Evolutionary conservation across 2,329 filamentous ascomycete species (phyloP).

Genomic region (Exophiala dermatitidis): DNA sequence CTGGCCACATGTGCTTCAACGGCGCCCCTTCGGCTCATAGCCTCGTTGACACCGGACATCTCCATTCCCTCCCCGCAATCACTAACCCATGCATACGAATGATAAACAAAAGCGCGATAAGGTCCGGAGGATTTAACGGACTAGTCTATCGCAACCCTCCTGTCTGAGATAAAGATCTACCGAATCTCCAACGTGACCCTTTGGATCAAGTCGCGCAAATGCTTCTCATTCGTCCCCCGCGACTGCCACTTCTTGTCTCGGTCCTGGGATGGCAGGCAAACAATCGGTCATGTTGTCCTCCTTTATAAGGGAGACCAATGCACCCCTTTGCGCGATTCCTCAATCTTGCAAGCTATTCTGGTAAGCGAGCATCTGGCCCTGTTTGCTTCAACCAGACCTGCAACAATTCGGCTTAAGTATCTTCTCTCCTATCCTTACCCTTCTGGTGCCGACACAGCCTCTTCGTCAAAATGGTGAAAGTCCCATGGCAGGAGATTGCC

Average conservation of each 20-base stretch:
- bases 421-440: too few species aligned
- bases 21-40: background rate
- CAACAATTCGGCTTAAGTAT: too few species aligned
- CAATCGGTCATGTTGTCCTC: too few species aligned
- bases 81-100: background rate
- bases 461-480: slow-evolving; percentile 1
- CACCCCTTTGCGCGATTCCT: too few species aligned
- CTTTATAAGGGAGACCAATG: too few species aligned
- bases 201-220: background rate
- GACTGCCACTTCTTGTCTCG: background rate
- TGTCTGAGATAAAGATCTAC: background rate
- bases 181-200: background rate
- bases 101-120: background rate
- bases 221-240: background rate
- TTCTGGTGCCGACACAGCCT: too few species aligned
- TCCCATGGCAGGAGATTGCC: slow-evolving; percentile 23
- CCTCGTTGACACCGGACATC: background rate
- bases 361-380: too few species aligned
- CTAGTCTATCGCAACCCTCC: background rate
- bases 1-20: background rate
- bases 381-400: too few species aligned
- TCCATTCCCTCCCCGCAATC: background rate
- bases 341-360: too few species aligned
- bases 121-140: background rate
- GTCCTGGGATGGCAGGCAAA: background rate